Conservation (phyloP, 2,329 filamentous ascomycete genomes). For the Xylariales sp. region DNA sequence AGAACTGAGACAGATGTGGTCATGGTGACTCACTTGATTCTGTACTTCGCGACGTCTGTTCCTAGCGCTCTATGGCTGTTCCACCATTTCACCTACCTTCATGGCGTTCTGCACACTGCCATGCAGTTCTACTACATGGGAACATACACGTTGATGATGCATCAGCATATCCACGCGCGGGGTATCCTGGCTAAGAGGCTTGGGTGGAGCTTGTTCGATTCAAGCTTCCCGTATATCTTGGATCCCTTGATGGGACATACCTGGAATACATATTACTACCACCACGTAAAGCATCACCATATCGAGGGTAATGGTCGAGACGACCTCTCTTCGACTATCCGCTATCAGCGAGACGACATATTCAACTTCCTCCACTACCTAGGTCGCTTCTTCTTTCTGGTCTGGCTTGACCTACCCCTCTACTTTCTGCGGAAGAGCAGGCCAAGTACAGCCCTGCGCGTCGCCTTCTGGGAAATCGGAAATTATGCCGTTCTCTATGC, state of each 20-base stretch:
- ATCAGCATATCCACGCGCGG: slow-evolving; percentile 77
- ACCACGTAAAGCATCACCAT: slow-evolving; percentile 83
- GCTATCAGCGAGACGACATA: slow-evolving; percentile 67
- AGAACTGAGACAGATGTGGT: slow-evolving; percentile 68
- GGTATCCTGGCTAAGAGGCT: slow-evolving; percentile 61
- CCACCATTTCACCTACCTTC: slow-evolving; percentile 63
- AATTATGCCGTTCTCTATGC: slow-evolving; percentile 50
- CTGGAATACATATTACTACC: slow-evolving; percentile 81
- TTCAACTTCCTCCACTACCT: slow-evolving; percentile 67
- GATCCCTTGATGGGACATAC: slow-evolving; percentile 79
- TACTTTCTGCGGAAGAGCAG: slow-evolving; percentile 69
- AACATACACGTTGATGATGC: slow-evolving; percentile 75
- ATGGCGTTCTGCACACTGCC: slow-evolving; percentile 60
- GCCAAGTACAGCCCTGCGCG: slow-evolving; percentile 45
- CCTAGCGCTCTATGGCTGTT: slow-evolving; percentile 61
- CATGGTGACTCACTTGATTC: slow-evolving; percentile 70
- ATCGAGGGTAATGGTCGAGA: slow-evolving; percentile 75
- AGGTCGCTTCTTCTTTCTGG: slow-evolving; percentile 65
- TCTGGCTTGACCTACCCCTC: slow-evolving; percentile 70
- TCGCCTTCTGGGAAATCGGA: slow-evolving; percentile 56
- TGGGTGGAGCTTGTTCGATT: slow-evolving; percentile 53
- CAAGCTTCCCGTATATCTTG: slow-evolving; percentile 65
- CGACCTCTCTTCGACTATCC: slow-evolving; percentile 70
- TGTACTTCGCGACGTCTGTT: slow-evolving; percentile 66
- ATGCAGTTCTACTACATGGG: slow-evolving; percentile 68